Evolutionary conservation across 2,329 filamentous ascomycete species (phyloP).

Genomic region (Coniochaeta sp.): DNA sequence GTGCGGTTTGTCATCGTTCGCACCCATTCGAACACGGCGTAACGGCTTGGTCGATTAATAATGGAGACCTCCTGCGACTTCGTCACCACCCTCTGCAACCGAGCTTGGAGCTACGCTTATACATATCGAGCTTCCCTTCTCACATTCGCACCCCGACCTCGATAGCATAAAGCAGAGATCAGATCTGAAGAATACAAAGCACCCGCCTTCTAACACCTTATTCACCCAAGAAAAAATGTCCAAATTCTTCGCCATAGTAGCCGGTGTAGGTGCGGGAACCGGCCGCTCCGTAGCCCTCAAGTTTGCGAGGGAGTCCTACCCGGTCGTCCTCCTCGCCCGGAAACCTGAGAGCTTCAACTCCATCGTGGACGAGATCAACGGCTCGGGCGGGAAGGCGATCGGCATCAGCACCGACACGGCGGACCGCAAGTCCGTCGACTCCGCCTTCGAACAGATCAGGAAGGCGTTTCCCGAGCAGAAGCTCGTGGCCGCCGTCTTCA

Average conservation of each 20-base stretch:
- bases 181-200: neutral
- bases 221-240: slow-evolving; percentile 11
- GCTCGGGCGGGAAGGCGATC: slow-evolving; percentile 59
- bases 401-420: slow-evolving; percentile 63
- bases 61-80: too few relatives aligned
- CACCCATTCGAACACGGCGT: too few relatives aligned
- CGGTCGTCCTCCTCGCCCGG: slow-evolving; percentile 69
- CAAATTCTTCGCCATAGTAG: slow-evolving; percentile 58
- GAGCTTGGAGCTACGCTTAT: too few relatives aligned
- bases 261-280: slow-evolving; percentile 67
- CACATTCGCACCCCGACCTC: too few relatives aligned
- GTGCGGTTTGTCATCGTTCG: too few relatives aligned
- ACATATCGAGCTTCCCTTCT: too few relatives aligned
- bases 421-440: slow-evolving; percentile 39
- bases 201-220: slow-evolving; percentile 15
- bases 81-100: too few relatives aligned
- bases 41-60: too few relatives aligned
- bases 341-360: slow-evolving; percentile 56
- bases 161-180: too few relatives aligned
- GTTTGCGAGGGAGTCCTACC: slow-evolving; percentile 59
- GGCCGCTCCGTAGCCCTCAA: slow-evolving; percentile 37
- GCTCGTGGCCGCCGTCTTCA: slow-evolving; percentile 63
- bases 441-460: slow-evolving; percentile 57
- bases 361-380: slow-evolving; percentile 64
- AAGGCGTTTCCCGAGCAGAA: slow-evolving; percentile 48